These are phyloP conservation scores for Cryptosporidium ubiquitum DNA, from an alignment of 169 alveolate species.

Conservation along the genomic window DNA sequence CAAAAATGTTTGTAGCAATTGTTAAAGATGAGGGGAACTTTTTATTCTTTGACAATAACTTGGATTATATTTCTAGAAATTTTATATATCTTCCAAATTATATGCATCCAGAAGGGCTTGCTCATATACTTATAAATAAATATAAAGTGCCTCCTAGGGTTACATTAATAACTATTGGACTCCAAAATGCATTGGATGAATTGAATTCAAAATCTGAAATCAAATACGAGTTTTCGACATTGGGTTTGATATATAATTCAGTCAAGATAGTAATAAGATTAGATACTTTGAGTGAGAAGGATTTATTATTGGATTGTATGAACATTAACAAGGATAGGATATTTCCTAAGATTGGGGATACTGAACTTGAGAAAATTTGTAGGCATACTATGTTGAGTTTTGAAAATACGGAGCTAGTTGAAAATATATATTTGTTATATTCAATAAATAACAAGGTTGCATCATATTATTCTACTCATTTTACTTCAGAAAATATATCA, in stretches of 20 bases:
- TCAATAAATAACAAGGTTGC: slow-evolving; percentile 30
- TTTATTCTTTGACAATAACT: slow-evolving; percentile 24
- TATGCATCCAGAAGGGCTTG: background rate
- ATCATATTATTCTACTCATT: slow-evolving; percentile 34
- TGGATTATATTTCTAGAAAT: background rate
- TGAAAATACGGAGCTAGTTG: background rate
- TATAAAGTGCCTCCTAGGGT: slow-evolving; percentile 51
- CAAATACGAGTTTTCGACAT: background rate
- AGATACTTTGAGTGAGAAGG: background rate
- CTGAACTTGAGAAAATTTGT: slow-evolving; percentile 1
- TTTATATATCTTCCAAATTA: slow-evolving; percentile 32
- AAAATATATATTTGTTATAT: slow-evolving; percentile 26
- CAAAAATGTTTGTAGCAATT: background rate
- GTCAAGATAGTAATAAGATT: slow-evolving; percentile 7
- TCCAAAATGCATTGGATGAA: background rate
- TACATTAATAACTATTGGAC: slow-evolving; percentile 19
- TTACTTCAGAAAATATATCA: slow-evolving; percentile 29
- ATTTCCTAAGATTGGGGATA: slow-evolving; percentile 13
- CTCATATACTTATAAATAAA: slow-evolving; percentile 3
- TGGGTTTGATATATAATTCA: slow-evolving; percentile 31
- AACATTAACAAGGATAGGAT: background rate
- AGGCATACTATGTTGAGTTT: background rate
- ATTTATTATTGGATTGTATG: slow-evolving; percentile 3
- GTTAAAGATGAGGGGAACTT: slow-evolving; percentile 6
- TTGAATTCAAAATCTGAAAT: background rate